Conservation (phyloP, 1,284 basidiomycete genomes). For the Gastroboletus turbinatus region DNA sequence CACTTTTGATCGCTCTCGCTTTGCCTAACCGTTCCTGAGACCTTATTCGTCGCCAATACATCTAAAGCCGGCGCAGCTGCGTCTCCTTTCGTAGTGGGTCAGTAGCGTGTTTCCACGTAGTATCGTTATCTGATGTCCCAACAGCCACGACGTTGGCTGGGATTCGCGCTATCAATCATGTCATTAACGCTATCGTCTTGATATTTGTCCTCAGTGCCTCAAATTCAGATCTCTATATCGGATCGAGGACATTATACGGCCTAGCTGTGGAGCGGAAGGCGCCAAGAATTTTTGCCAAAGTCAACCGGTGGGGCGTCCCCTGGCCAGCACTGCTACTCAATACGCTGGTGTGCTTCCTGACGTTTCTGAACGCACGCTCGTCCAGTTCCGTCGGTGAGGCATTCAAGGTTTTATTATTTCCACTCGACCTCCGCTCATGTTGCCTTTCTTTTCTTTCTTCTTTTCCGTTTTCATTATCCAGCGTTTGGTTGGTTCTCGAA, state of each 20-base stretch:
- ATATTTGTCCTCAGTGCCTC: slow-evolving; percentile 60
- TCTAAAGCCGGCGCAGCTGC: slow-evolving; percentile 38
- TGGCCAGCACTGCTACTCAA: slow-evolving; percentile 8
- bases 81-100: slow-evolving; percentile 59
- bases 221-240: slow-evolving; percentile 54
- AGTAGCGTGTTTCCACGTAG: slow-evolving; percentile 9
- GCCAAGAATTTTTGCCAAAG: slow-evolving; percentile 46
- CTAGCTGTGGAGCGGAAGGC: slow-evolving; percentile 58
- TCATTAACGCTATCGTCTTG: slow-evolving; percentile 63
- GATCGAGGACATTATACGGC: slow-evolving; percentile 54
- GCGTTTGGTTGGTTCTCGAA: slow-evolving; percentile 18
- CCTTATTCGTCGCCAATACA: slow-evolving; percentile 16
- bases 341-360: slow-evolving; percentile 10
- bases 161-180: slow-evolving; percentile 54
- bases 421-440: slow-evolving; percentile 23
- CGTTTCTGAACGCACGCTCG: slow-evolving; percentile 9
- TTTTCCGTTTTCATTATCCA: neutral
- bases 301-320: slow-evolving; percentile 15
- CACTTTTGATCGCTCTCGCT: slow-evolving; percentile 19
- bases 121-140: slow-evolving; percentile 9
- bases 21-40: slow-evolving; percentile 15
- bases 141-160: slow-evolving; percentile 36
- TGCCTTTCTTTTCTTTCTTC: neutral
- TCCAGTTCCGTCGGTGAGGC: slow-evolving; percentile 9
- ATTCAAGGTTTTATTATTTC: slow-evolving; percentile 19